A percentile compares a stretch with the other conserved stretches of the same genome.
phyloP scores from a whole-genome alignment of 2,329 filamentous ascomycete genomes.

The Penicillium freii region DNA sequence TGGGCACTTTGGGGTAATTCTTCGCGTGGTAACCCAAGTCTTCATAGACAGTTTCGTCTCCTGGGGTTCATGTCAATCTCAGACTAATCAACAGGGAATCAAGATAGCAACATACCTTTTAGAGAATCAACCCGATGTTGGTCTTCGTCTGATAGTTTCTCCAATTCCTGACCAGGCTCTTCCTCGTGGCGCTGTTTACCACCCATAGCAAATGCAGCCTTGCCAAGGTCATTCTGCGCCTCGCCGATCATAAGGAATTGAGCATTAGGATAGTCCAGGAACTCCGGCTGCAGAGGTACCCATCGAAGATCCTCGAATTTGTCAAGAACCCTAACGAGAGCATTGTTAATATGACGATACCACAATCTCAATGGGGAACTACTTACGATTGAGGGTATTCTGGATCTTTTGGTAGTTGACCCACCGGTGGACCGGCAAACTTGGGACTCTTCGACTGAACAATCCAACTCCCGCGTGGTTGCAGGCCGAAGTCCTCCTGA shows the following conservation, averaged over 20 bases:
- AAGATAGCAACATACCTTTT: conserved; percentile 42
- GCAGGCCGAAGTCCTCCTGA: conserved; percentile 71
- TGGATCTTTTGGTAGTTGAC: conserved; percentile 62
- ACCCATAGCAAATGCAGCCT: conserved; percentile 36
- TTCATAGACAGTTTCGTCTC: conserved; percentile 60
- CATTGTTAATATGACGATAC: background rate
- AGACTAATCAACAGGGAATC: background rate
- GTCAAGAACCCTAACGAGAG: conserved; percentile 57
- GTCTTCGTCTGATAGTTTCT: conserved; percentile 74
- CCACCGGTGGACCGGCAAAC: conserved; percentile 62
- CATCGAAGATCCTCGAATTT: conserved; percentile 73
- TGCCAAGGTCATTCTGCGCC: conserved; percentile 34
- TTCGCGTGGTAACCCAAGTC: conserved; percentile 59
- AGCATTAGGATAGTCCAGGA: conserved; percentile 70
- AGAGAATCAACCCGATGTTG: conserved; percentile 63
- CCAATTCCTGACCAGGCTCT: conserved; percentile 67
- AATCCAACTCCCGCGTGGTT: conserved; percentile 71
- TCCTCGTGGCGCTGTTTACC: conserved; percentile 56
- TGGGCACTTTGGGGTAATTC: conserved; percentile 63
- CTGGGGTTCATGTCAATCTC: conserved; percentile 31
- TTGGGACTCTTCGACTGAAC: conserved; percentile 78
- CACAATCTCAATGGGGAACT: background rate
- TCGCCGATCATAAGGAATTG: conserved; percentile 78
- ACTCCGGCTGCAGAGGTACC: conserved; percentile 69
- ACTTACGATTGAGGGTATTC: conserved; percentile 69